phyloP scores from a whole-genome alignment of 495 filamentous ascomycete species.

The Podospora conica region DNA sequence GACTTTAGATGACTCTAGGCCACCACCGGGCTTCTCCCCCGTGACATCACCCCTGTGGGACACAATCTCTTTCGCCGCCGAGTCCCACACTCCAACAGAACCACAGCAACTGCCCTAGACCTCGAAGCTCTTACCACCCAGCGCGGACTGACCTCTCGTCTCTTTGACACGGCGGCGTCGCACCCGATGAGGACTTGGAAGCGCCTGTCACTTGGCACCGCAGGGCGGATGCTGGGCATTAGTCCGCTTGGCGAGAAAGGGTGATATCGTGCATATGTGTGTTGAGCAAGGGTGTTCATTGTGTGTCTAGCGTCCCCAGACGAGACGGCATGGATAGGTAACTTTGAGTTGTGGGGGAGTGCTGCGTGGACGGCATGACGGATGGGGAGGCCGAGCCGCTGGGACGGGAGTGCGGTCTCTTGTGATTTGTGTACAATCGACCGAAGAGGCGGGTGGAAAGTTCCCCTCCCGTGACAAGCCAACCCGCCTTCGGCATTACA shows the following conservation, averaged over 20 bases:
- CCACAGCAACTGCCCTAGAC: neutral
- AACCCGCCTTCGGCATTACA: too few species aligned
- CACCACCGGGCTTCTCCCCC: neutral
- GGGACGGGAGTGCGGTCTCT: neutral
- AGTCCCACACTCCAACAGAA: neutral
- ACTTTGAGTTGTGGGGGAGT: constrained; percentile 1
- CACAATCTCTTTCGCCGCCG: neutral
- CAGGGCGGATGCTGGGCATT: neutral
- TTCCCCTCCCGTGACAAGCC: too few species aligned
- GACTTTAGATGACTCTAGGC: neutral
- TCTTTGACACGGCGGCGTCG: neutral
- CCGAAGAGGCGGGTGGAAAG: too few species aligned
- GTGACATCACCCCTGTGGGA: neutral
- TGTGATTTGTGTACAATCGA: neutral
- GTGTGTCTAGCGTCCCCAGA: neutral
- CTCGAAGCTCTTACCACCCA: neutral
- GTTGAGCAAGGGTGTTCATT: neutral
- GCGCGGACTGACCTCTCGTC: neutral
- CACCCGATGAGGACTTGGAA: neutral
- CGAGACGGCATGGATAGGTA: neutral
- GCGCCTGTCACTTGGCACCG: neutral
- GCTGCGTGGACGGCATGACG: neutral
- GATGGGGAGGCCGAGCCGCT: neutral
- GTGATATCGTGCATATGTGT: neutral
- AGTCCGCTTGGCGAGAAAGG: neutral